These are phyloP conservation scores for Penicillium simplicissimum DNA, from an alignment of 495 filamentous ascomycete species.

Conservation along the genomic window DNA sequence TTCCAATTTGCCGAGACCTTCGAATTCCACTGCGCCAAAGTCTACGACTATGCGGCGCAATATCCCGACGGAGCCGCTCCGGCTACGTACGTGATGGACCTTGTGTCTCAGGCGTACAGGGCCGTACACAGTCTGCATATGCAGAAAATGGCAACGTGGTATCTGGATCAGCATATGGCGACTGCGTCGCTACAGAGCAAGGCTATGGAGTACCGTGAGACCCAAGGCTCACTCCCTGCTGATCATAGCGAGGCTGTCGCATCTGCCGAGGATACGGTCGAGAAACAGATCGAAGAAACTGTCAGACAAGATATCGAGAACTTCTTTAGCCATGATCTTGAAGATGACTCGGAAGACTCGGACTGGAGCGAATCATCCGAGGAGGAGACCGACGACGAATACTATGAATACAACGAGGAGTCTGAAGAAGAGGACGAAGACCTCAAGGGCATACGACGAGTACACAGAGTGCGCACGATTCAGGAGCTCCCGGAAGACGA, in stretches of 20 bases:
- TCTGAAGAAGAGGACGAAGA: constrained; percentile 12
- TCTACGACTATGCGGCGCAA: constrained; percentile 13
- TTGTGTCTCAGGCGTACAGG: constrained; percentile 19
- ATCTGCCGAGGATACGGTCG: background rate
- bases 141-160: constrained; percentile 9
- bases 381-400: constrained; percentile 20
- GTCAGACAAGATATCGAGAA: background rate
- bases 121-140: constrained; percentile 19
- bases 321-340: constrained; percentile 5
- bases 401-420: constrained; percentile 21
- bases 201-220: constrained; percentile 3
- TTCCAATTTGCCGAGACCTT: constrained; percentile 16
- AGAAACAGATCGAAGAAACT: background rate
- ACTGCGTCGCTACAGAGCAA: constrained; percentile 11
- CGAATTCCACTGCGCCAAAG: constrained; percentile 19
- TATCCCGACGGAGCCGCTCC: constrained; percentile 8
- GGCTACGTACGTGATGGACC: constrained; percentile 17
- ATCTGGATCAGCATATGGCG: constrained; percentile 7
- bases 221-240: background rate
- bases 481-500: constrained; percentile 4
- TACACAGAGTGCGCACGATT: background rate
- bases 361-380: constrained; percentile 15
- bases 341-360: constrained; percentile 16
- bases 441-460: background rate
- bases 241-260: background rate